A percentile compares a stretch with the other conserved stretches of the same genome.
Conservation (phyloP, 2,329 filamentous ascomycete genomes). For the Alternaria angustiovoidea region DNA sequence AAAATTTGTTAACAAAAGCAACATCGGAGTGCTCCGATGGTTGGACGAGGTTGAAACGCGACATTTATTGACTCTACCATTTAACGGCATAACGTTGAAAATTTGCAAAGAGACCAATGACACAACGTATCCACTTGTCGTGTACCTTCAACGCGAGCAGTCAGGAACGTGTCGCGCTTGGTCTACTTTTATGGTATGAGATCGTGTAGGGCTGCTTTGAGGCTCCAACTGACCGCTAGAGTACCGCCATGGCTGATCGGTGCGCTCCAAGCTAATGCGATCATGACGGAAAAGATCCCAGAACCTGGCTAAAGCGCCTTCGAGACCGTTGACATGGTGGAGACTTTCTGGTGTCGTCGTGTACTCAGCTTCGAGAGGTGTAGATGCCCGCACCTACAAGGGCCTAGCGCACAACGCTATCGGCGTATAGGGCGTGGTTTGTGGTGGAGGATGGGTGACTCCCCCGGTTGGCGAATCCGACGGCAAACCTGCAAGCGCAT, state of each 20-base stretch:
- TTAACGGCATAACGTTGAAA: constrained; percentile 34
- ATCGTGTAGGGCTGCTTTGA: background rate
- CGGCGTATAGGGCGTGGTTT: constrained; percentile 19
- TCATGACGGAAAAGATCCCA: background rate
- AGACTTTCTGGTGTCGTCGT: background rate
- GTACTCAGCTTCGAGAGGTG: constrained; percentile 2
- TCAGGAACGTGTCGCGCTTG: constrained; percentile 10
- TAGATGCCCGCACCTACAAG: background rate
- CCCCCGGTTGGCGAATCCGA: constrained; percentile 12
- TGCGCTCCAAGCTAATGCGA: background rate
- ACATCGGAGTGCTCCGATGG: constrained; percentile 24
- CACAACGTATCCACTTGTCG: constrained; percentile 34
- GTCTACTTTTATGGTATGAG: background rate
- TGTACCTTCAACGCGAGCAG: constrained; percentile 18
- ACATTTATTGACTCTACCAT: constrained; percentile 30
- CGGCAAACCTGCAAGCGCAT: constrained; percentile 24
- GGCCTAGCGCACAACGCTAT: constrained; percentile 15
- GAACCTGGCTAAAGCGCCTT: constrained; percentile 1
- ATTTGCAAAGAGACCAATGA: constrained; percentile 31
- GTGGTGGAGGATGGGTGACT: constrained; percentile 10
- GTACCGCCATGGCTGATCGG: background rate
- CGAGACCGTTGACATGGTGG: constrained; percentile 4
- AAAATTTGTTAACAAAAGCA: constrained; percentile 19
- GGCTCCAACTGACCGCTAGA: constrained; percentile 8
- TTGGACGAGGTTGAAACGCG: constrained; percentile 12